A percentile compares a stretch with the other conserved stretches of the same genome.
Conservation (phyloP, 169 alveolate species). For the Eimeria falciformis region DNA sequence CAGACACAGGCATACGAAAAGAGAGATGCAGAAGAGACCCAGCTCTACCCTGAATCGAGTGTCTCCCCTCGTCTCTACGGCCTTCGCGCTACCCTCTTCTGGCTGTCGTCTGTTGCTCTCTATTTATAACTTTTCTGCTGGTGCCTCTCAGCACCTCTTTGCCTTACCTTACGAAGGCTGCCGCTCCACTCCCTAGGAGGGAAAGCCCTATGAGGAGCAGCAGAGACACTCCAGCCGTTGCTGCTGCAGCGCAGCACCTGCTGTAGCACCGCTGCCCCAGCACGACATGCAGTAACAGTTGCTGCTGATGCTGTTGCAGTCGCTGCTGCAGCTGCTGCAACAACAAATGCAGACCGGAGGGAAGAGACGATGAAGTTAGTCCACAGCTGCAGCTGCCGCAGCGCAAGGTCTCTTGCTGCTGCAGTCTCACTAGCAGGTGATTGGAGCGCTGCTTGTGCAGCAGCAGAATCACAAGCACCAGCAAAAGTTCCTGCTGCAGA, state of each 20-base stretch:
- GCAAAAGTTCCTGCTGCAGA: background rate
- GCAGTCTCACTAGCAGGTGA: constrained; percentile 15
- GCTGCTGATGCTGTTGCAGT: background rate
- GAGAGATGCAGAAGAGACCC: background rate
- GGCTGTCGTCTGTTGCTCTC: background rate
- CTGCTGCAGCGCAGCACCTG: constrained; percentile 12
- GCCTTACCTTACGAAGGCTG: background rate
- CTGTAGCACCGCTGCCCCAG: constrained; percentile 37
- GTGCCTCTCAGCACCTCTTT: background rate
- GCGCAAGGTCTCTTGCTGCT: constrained; percentile 28
- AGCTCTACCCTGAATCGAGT: background rate
- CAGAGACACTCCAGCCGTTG: constrained; percentile 18
- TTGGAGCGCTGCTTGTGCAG: constrained; percentile 5
- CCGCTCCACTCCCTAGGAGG: constrained; percentile 18
- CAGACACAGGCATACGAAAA: background rate
- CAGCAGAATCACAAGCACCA: background rate
- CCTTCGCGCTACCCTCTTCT: background rate
- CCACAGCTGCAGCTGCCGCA: constrained; percentile 40
- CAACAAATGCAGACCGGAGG: background rate
- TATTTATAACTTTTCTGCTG: background rate
- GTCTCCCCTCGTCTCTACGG: background rate
- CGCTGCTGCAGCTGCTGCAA: constrained; percentile 29
- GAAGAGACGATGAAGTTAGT: background rate
- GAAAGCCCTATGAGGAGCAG: background rate
- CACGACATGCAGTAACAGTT: constrained; percentile 1